Conservation (phyloP, 139 green algal species). For the Prasinococcaceae sp. region DNA sequence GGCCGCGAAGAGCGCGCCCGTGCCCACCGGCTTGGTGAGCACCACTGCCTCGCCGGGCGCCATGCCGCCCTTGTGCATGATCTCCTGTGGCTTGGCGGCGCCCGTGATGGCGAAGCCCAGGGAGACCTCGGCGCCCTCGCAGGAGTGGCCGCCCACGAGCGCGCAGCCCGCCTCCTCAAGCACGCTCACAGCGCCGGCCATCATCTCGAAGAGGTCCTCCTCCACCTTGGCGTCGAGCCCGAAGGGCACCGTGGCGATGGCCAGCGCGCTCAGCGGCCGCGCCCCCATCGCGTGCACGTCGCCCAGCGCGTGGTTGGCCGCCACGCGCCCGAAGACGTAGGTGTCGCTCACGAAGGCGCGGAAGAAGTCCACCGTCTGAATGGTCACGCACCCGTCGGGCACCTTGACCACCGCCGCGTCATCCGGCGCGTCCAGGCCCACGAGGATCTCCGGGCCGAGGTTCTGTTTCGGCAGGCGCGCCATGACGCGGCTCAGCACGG, state of each 20-base stretch:
- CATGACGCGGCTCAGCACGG: conserved; percentile 34
- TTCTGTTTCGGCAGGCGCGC: too few relatives aligned
- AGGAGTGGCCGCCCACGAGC: conserved; percentile 68
- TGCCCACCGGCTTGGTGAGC: conserved; percentile 76
- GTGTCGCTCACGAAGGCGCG: conserved; percentile 52
- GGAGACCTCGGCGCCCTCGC: conserved; percentile 53
- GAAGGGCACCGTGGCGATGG: conserved; percentile 52
- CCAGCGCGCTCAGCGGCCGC: conserved; percentile 48
- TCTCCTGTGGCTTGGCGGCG: conserved; percentile 8
- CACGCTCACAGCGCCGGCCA: conserved; percentile 40
- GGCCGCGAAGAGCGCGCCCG: conserved; percentile 46
- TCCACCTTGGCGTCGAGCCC: conserved; percentile 41
- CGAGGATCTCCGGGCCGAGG: conserved; percentile 21
- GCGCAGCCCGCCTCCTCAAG: conserved; percentile 47
- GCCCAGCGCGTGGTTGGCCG: conserved; percentile 58
- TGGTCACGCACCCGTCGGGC: conserved; percentile 7
- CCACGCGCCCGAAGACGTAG: conserved; percentile 64
- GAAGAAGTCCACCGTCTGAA: conserved; percentile 79
- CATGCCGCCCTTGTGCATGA: conserved; percentile 35
- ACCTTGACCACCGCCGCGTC: conserved; percentile 25
- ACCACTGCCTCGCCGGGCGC: conserved; percentile 49
- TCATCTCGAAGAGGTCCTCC: conserved; percentile 58
- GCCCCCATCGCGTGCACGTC: conserved; percentile 78
- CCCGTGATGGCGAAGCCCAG: conserved; percentile 57
- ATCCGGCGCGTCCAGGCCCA: conserved; percentile 33